These are phyloP conservation scores for Alternaria sp. DNA, from an alignment of 2,329 filamentous ascomycete genomes.

Conservation along the genomic window DNA sequence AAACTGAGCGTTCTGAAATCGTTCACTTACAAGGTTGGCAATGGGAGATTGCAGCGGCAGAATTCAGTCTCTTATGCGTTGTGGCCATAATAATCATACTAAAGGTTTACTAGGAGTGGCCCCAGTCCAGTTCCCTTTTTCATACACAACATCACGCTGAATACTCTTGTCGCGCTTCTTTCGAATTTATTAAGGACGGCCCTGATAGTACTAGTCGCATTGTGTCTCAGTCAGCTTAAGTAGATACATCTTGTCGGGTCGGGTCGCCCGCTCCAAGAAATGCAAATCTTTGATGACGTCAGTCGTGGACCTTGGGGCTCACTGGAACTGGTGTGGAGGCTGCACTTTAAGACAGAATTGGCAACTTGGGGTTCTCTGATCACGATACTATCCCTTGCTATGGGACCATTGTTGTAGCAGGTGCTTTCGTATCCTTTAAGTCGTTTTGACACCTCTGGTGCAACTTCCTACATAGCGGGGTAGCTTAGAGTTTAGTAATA, in stretches of 20 bases:
- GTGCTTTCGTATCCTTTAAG: slow-evolving; percentile 10
- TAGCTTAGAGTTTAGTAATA: no score
- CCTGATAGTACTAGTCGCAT: slow-evolving; percentile 37
- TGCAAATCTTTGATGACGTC: slow-evolving; percentile 40
- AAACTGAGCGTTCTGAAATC: not conserved
- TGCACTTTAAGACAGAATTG: slow-evolving; percentile 10
- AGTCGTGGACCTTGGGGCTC: slow-evolving; percentile 37
- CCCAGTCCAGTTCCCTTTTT: slow-evolving; percentile 15
- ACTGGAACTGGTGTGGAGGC: slow-evolving; percentile 7
- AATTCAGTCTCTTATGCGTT: slow-evolving; percentile 12
- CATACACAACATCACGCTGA: slow-evolving; percentile 2
- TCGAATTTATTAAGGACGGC: slow-evolving; percentile 34
- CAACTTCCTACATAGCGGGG: not conserved
- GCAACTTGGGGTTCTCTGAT: slow-evolving; percentile 10
- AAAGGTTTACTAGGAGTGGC: slow-evolving; percentile 8
- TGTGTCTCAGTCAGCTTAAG: slow-evolving; percentile 45
- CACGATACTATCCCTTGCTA: slow-evolving; percentile 10
- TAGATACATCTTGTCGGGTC: slow-evolving; percentile 34
- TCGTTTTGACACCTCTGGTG: not conserved
- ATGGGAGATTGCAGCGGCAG: slow-evolving; percentile 20
- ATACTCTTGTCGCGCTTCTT: slow-evolving; percentile 20
- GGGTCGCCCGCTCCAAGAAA: slow-evolving; percentile 27
- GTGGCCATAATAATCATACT: slow-evolving; percentile 11
- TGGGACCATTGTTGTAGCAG: slow-evolving; percentile 11
- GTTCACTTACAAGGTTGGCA: slow-evolving; percentile 14